Conservation (phyloP, 2,329 filamentous ascomycete species). For the Colletotrichum musae region DNA sequence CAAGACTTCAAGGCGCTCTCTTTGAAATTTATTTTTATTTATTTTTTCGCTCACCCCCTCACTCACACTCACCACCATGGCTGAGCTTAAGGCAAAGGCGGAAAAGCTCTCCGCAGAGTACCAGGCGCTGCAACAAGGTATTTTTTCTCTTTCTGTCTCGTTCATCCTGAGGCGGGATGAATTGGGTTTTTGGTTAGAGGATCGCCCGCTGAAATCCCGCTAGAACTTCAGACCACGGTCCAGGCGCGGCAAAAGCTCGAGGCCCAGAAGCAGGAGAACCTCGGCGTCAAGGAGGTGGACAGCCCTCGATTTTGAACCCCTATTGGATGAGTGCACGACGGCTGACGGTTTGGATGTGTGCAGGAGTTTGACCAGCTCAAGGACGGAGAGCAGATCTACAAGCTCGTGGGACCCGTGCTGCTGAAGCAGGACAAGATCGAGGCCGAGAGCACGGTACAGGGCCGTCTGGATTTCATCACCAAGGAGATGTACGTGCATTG, state of each 20-base stretch:
- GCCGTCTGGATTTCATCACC: conserved; percentile 90
- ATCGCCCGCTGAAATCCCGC: conserved; percentile 19
- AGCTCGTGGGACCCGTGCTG: conserved; percentile 91
- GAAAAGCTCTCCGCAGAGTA: conserved; percentile 91
- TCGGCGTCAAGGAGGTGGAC: conserved; percentile 83
- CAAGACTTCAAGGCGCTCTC: neutral
- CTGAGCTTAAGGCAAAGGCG: conserved; percentile 81
- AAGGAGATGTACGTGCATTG: conserved; percentile 84
- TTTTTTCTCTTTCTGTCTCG: neutral
- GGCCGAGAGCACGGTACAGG: conserved; percentile 91
- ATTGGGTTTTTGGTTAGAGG: too few relatives aligned
- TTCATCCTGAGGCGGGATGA: neutral
- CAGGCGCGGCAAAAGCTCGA: conserved; percentile 91
- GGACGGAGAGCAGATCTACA: conserved; percentile 93
- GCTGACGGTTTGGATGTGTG: neutral
- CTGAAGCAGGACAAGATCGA: conserved; percentile 95
- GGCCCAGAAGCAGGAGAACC: conserved; percentile 93
- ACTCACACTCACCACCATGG: conserved; percentile 63
- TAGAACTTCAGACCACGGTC: conserved; percentile 85
- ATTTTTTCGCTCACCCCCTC: conserved; percentile 36
- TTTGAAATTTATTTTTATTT: too few relatives aligned
- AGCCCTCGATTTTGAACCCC: neutral
- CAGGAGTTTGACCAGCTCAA: conserved; percentile 87
- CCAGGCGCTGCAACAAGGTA: conserved; percentile 85
- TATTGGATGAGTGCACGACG: neutral